Evolutionary conservation across 768 basidiomycete genomes (phyloP), one percentile per base, ranked within the genome.

Genomic region (Termitomyces sp.): DNA sequence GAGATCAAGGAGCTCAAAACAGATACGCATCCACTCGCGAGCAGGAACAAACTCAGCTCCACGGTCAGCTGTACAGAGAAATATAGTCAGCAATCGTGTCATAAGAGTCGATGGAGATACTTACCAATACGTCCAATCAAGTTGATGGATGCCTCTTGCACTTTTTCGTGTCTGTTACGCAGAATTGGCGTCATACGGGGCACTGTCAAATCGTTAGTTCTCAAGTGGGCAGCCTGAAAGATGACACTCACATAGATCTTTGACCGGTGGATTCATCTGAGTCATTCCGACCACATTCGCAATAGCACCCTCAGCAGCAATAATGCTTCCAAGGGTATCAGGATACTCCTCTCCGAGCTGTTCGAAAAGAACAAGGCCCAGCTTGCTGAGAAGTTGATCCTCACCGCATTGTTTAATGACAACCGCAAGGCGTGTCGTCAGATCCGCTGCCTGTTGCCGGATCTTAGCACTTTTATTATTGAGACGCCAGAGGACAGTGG

Each of bases 221-320:
- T 22, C 2, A 22, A 58, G 34, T 24, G 42, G 20, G 46, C 41
- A 31, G 50, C 34, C 36, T 58, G 32, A 51, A 32, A 22, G 26
- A 27, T 16, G 24, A 32, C 12, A 87, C 95, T 84, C 72, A 97
- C 95, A 70, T 57, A 99, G 86, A 81, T 99, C 97, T 72, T 99
- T 99, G 27, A 99, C 95, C 0, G 97, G 97, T 14, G 97, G 97
- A 70, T 97, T 98, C 97, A 99, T 99, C 71, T 98, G 94, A 10
- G 97, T 97, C 97, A 98, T 99, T 74, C 97, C 97, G 61, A 99
- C 97, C 50, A 98, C 97, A 65, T 98, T 98, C 63, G 97, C 97
- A 66, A 99, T 98, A 48, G 97, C 97, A 61, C 94, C 96, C 67
- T 94, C 93, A 44, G 97, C 97, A 48, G 96, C 95, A 71, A 98